Evolutionary conservation across 129 eudicot species (phyloP), one percentile per base, ranked within the genome.

Genomic region (Calendula officinalis): DNA sequence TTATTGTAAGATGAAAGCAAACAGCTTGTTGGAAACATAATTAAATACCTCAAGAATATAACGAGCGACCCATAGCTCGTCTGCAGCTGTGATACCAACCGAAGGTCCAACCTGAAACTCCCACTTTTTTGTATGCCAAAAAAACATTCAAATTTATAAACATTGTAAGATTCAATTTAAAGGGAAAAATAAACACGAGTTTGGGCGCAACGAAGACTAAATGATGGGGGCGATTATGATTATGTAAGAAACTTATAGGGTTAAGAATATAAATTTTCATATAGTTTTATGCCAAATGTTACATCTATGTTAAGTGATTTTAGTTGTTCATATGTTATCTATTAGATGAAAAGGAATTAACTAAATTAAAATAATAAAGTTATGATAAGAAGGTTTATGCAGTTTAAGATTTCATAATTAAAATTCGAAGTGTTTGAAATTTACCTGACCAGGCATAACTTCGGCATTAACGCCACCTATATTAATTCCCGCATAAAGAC

Each of bases 91-190:
- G 75, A 87, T 87, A 17, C 94, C 97, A 56, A 82, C 83, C 15
- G 95, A 60, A 12, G 94, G 97, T 60, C 97, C 95, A 15, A 91
- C 95, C 78, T 91, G 95, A 58, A 82, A 91, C 53, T 91, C 97
- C 97, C 97, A 91, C 97, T 90, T 73, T 14, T 22, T 58, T 34
- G 39, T 16, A 52, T 6, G 68, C 22, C 36, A 52, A 62, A 64
- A 54, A 30, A 14, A 53, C 34, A 50, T 16, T 22, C 38, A 5
- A 9, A 39, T 7, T 32, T 3, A 33, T 32, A 22, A 22, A 22
- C 1, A 22, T 22, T 22, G 2, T 22, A 22, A 22, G 30, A 22
- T 22, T 22, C 30, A 22, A 22, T 0, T 22, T 22, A 22, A 22
- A 22, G 30, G 30, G 30, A n/a, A n/a, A n/a, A n/a, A n/a, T n/a